Evolutionary conservation across 179 eudicot genomes (phyloP), one percentile per base, ranked within the genome.

Genomic region (Pouteria campechiana): DNA sequence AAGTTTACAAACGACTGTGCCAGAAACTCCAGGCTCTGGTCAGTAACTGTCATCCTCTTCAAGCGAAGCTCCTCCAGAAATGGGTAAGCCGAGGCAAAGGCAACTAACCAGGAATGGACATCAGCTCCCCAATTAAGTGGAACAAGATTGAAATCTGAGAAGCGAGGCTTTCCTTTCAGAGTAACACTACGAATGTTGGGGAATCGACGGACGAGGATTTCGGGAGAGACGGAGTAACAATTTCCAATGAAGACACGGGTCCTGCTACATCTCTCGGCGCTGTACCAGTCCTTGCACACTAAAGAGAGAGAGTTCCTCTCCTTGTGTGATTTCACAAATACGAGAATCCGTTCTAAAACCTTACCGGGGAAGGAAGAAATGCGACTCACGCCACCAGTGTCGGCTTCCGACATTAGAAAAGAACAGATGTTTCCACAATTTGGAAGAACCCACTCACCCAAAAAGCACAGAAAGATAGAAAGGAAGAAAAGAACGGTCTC

Each of bases 101-200:
- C 67, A 22, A 31, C 54, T 7, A 85, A 65, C 97, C 97, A 88
- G 7, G 78, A 59, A n/a, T 66, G 73, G 61, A 78, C 59, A 65
- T 78, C 65, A 40, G 83, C 95, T 4, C 97, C 97, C 97, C 97
- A 84, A 43, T 71, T 65, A 1, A 62, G 67, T 7, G 97, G 97
- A 6, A 88, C 78, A 61, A 88, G 36, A 61, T 81, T 72, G 50
- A 80, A 88, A 60, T 80, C 95, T 13, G 95, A 73, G 33, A 80
- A 78, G 31, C 83, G 55, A 0, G 92, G 97, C 36, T 76, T 81
- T 47, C 95, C 95, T 34, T 88, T 88, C 1, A 84, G 44, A 1
- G 52, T 58, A 25, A 88, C 75, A 37, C 80, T 74, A 50, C 61
- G 67, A 31, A 88, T 69, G 43, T 64, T 72, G 1, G 93, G 88